phyloP scores from a whole-genome alignment of 495 filamentous ascomycete genomes.

The Penicillium chermesinum region DNA sequence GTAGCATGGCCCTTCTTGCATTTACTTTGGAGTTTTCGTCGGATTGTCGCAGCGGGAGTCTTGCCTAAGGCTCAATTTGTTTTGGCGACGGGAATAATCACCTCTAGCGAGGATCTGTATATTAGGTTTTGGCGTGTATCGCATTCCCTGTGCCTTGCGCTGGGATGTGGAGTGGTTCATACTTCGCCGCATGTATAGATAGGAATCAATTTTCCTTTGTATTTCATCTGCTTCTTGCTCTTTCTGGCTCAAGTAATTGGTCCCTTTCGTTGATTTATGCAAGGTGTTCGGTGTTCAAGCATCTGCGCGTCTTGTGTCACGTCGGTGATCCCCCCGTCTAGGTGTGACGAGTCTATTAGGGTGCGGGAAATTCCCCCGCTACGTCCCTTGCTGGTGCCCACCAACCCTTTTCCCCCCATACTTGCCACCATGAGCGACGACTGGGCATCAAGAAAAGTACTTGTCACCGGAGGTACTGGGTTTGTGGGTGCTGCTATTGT shows the following conservation, averaged over 20 bases:
- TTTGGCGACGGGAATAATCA: constrained; percentile 33
- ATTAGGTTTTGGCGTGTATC: constrained; percentile 33
- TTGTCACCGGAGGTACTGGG: constrained; percentile 53
- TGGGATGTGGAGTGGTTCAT: constrained; percentile 11
- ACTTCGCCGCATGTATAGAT: constrained; percentile 26
- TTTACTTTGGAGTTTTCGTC: constrained; percentile 42
- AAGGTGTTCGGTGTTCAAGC: too few relatives aligned
- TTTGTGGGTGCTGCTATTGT: constrained; percentile 46
- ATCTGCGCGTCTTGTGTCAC: too few relatives aligned
- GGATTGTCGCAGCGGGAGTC: constrained; percentile 37
- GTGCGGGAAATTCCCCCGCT: too few relatives aligned
- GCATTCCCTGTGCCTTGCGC: constrained; percentile 17
- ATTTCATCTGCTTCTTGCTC: too few relatives aligned
- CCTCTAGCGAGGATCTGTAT: constrained; percentile 36
- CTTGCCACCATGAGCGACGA: background rate
- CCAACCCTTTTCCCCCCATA: background rate
- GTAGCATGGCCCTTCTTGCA: constrained; percentile 28
- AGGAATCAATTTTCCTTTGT: too few relatives aligned
- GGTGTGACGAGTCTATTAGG: too few relatives aligned
- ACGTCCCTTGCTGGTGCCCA: too few relatives aligned
- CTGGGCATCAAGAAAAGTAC: constrained; percentile 17
- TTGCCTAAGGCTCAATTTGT: constrained; percentile 24
- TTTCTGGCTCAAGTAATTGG: too few relatives aligned
- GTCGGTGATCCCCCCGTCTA: too few relatives aligned
- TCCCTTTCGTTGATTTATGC: too few relatives aligned